A percentile compares a stretch with the other conserved stretches of the same genome.
Evolutionary conservation across 371 early-diverging fungal species (phyloP).

Genomic region (Mortierella sp.): DNA sequence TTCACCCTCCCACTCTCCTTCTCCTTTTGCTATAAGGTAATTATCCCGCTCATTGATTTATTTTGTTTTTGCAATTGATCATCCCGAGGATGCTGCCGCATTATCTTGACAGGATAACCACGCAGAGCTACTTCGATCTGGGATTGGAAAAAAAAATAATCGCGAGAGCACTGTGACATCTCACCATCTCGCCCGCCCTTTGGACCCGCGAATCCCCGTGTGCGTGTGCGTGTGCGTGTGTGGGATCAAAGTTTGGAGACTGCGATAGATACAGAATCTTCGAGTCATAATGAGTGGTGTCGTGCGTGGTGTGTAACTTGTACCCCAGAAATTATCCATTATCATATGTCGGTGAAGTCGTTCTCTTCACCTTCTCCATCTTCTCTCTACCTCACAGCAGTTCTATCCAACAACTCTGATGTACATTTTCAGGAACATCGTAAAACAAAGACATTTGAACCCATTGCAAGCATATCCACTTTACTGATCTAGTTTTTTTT

Average conservation of each 20-base stretch:
- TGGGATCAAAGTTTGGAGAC: background rate
- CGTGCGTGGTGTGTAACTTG: background rate
- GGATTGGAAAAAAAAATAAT: background rate
- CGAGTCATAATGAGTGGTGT: slow-evolving; percentile 2
- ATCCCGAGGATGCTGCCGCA: background rate
- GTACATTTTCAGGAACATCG: background rate
- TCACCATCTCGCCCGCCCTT: background rate
- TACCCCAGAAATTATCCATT: slow-evolving; percentile 2
- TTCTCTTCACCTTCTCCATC: background rate
- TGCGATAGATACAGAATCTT: background rate
- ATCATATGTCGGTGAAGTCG: background rate
- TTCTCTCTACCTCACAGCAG: background rate
- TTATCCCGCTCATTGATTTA: background rate
- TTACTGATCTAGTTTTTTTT: background rate
- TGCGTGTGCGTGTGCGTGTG: background rate
- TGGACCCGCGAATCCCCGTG: slow-evolving; percentile 21
- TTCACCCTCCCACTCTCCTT: slow-evolving; percentile 1
- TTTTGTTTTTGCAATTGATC: background rate
- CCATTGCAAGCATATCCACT: background rate
- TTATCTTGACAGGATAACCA: background rate
- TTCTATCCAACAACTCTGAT: background rate
- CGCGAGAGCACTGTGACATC: background rate
- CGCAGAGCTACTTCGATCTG: background rate
- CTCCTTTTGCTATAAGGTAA: slow-evolving; percentile 33
- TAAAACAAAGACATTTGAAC: background rate